A percentile compares a stretch with the other conserved stretches of the same genome.
These are phyloP conservation scores for Ormosia emarginata DNA, from an alignment of 306 rosid species.

Conservation along the genomic window DNA sequence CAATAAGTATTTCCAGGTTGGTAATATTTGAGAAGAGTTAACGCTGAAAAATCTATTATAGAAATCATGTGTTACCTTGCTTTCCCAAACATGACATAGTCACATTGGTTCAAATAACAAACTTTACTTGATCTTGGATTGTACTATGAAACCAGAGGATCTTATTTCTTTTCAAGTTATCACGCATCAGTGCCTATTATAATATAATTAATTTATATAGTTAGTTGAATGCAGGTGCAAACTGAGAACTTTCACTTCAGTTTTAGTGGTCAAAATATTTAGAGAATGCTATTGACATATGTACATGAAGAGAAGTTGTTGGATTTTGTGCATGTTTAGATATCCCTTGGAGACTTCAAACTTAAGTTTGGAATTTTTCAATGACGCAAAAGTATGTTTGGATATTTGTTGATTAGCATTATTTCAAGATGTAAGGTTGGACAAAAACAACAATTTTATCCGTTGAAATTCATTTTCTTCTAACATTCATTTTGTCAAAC, in stretches of 20 bases:
- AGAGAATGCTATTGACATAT: background rate
- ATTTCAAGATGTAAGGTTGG: no score
- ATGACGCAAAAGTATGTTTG: no score
- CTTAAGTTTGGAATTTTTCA: no score
- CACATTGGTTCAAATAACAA: constrained; percentile 6
- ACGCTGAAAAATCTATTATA: background rate
- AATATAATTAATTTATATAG: background rate
- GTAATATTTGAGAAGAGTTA: constrained; percentile 21
- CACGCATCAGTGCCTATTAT: background rate
- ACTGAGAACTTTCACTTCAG: background rate
- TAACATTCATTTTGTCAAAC: no score
- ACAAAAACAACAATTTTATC: no score
- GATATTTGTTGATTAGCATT: no score
- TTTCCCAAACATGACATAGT: background rate
- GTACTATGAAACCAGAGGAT: background rate
- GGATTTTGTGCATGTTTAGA: no score
- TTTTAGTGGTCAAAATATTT: constrained; percentile 11
- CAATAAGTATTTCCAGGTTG: constrained; percentile 86
- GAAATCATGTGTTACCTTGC: background rate
- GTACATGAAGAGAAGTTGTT: background rate
- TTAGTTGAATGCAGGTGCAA: background rate
- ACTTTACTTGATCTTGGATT: background rate
- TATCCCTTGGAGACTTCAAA: no score
- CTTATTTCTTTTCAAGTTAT: background rate
- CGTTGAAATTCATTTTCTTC: no score